Percentiles rank a stretch among this genome's conserved stretches.
These are phyloP conservation scores for Dioscorea dumetorum DNA, from an alignment of 106 monocot genomes.

Conservation along the genomic window DNA sequence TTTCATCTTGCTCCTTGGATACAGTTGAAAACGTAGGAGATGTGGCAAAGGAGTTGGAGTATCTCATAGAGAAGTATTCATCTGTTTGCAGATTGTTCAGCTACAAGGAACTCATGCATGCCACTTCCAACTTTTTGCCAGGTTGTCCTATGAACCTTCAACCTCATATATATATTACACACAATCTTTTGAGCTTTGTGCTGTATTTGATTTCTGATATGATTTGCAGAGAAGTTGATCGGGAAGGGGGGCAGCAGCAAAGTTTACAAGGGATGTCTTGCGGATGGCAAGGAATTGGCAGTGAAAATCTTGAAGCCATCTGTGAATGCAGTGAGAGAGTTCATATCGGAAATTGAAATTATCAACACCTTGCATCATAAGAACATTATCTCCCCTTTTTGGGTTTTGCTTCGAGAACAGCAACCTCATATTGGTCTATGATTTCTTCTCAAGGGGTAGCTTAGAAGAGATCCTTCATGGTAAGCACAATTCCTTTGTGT, in stretches of 20 bases:
- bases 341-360: slow-evolving; percentile 51
- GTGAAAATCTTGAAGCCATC: slow-evolving; percentile 50
- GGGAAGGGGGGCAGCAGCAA: slow-evolving; percentile 53
- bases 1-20: no score
- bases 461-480: slow-evolving; percentile 60
- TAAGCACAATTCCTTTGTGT: neutral
- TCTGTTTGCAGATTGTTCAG: slow-evolving; percentile 40
- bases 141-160: slow-evolving; percentile 16
- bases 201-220: neutral
- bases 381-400: slow-evolving; percentile 45
- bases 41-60: slow-evolving; percentile 29
- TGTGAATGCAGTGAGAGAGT: slow-evolving; percentile 28
- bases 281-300: slow-evolving; percentile 39
- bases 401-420: slow-evolving; percentile 55
- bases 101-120: slow-evolving; percentile 30
- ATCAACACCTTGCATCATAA: slow-evolving; percentile 42
- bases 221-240: slow-evolving; percentile 44
- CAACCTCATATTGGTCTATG: slow-evolving; percentile 47
- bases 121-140: slow-evolving; percentile 41
- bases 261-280: slow-evolving; percentile 46
- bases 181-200: neutral
- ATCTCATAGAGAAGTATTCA: slow-evolving; percentile 34
- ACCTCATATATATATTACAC: no score
- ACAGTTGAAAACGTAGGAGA: slow-evolving; percentile 5
- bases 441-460: slow-evolving; percentile 53